Evolutionary conservation across 352 stramenopile genomes (phyloP), one percentile per base, ranked within the genome.

Genomic region (Pilasporangium apinafurcum): DNA sequence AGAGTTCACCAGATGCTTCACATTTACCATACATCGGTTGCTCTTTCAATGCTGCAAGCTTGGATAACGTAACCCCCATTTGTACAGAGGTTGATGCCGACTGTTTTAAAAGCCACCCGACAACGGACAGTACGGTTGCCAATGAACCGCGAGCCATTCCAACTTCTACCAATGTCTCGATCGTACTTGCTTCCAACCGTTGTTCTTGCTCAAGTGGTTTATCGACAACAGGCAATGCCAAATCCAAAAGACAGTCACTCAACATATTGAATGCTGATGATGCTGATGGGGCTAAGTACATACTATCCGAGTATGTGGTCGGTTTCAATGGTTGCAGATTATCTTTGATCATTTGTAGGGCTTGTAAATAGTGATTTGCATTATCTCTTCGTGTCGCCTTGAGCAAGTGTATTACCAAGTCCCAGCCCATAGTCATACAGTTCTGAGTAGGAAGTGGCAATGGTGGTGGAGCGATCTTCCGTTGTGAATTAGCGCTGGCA

Each of bases 11-110:
- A 0, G 74, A 92, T 27, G 81, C 76, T 46, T 92, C 80, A 32
- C 78, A 92, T 22, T 87, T 90, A 7, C 80, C 83, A 35, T 95
- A 95, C 43, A 95, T 81, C 9, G 75, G 75, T 37, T 95, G 80
- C 39, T 95, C 80, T 53, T 89, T 92, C 16, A 95, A 41, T 7
- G 71, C 61, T 5, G 76, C 70, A 0, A 95, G 57, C 62, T 94
- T 94, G 12, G 47, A 44, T 14, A 94, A 41, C 1, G 73, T 72
- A 9, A 48, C 39, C 8, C 76, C 60, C 5, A 94, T 56, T 40
- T 86, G 64, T 10, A 94, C 64, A 3, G 41, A 17, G 6, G 56
- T 69, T 6, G 46, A 54, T 3, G 68, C 44, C 6, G 60, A 34
- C 37, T 89, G 72, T 33, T 86, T 73, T 45, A 91, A 60, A 2